phyloP scores from a whole-genome alignment of 352 stramenopile species.

The Globisporangium polare region DNA sequence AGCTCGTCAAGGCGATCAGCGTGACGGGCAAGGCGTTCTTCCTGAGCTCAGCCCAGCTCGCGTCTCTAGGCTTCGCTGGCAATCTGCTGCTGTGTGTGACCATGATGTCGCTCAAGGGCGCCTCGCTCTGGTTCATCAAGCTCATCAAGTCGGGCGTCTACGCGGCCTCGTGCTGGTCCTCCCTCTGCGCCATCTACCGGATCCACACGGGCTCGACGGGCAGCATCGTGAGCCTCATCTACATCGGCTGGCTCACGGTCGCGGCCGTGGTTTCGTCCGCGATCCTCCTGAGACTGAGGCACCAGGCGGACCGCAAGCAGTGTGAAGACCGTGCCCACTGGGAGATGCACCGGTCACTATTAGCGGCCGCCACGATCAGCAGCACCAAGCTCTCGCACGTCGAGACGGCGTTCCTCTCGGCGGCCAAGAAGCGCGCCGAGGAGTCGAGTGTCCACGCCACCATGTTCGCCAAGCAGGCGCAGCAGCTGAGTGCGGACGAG shows the following conservation, averaged over 20 bases:
- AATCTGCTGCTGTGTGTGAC: constrained; percentile 35
- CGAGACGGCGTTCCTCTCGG: constrained; percentile 8
- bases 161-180: constrained; percentile 50
- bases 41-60: constrained; percentile 31
- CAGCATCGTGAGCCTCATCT: constrained; percentile 44
- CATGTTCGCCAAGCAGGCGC: constrained; percentile 9
- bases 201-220: constrained; percentile 14
- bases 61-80: constrained; percentile 28
- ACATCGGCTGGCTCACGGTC: constrained; percentile 57
- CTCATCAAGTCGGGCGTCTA: constrained; percentile 53
- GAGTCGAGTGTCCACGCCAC: neutral
- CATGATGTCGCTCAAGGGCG: constrained; percentile 37
- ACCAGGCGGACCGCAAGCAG: constrained; percentile 17
- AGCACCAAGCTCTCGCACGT: constrained; percentile 4
- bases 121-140: constrained; percentile 58
- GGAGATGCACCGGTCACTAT: constrained; percentile 14
- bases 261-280: constrained; percentile 15
- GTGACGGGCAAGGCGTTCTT: constrained; percentile 46
- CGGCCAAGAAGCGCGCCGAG: neutral
- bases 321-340: constrained; percentile 17
- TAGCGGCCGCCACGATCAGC: neutral
- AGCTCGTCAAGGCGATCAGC: constrained; percentile 47
- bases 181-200: constrained; percentile 41
- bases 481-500: constrained; percentile 3
- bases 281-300: constrained; percentile 22